A percentile compares a stretch with the other conserved stretches of the same genome.
Evolutionary conservation across 164 flowering plant species (phyloP).

Genomic region (Tinospora cordifolia): DNA sequence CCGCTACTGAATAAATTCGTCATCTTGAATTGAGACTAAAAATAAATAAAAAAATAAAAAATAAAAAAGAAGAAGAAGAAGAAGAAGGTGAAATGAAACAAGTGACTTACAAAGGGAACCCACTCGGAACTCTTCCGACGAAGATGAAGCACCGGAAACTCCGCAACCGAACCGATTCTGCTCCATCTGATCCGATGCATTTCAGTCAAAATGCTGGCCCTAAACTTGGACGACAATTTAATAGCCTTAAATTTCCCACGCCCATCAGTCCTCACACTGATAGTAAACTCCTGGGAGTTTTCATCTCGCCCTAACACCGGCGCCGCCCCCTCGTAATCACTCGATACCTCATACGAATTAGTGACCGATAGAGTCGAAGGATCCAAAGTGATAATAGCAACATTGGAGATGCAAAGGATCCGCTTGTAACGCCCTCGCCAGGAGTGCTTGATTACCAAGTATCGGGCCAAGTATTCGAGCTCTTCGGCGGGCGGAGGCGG

Average conservation of each 20-base stretch:
- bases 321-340: slow-evolving; percentile 63
- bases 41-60: background rate
- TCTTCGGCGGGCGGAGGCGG: slow-evolving; percentile 47
- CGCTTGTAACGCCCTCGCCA: slow-evolving; percentile 99
- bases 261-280: slow-evolving; percentile 84
- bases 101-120: slow-evolving; percentile 76
- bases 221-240: slow-evolving; percentile 71
- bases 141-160: slow-evolving; percentile 77
- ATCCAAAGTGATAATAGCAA: slow-evolving; percentile 64
- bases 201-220: slow-evolving; percentile 87
- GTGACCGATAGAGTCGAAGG: slow-evolving; percentile 72
- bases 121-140: slow-evolving; percentile 66
- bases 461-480: slow-evolving; percentile 86
- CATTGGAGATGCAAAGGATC: slow-evolving; percentile 65
- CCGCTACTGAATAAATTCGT: no score
- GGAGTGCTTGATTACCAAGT: slow-evolving; percentile 84
- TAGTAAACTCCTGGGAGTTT: slow-evolving; percentile 58
- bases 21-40: no score
- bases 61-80: background rate
- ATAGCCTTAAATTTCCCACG: slow-evolving; percentile 74
- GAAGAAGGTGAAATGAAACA: background rate
- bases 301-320: slow-evolving; percentile 82
- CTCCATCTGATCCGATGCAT: slow-evolving; percentile 61
- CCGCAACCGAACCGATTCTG: slow-evolving; percentile 46
- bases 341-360: slow-evolving; percentile 67